phyloP scores from a whole-genome alignment of 768 basidiomycete genomes.

The Leucocoprinus sp. region DNA sequence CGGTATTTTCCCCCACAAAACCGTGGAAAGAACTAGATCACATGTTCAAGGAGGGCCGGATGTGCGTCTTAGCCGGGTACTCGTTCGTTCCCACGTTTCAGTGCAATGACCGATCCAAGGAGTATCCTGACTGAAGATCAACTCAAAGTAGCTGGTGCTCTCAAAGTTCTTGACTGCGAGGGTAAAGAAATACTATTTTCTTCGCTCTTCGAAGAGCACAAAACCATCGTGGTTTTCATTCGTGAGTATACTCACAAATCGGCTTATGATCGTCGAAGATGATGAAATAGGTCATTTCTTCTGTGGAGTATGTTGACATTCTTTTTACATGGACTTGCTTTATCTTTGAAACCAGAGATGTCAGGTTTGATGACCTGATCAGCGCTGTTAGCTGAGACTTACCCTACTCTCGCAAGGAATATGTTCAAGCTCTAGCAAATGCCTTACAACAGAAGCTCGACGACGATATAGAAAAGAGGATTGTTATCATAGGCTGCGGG shows the following conservation, averaged over 20 bases:
- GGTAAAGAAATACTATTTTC: slow-evolving; percentile 47
- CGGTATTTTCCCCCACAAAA: too few relatives aligned
- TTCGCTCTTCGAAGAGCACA: slow-evolving; percentile 37
- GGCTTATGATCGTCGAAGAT: not conserved
- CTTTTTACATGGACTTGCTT: not conserved
- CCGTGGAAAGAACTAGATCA: not conserved
- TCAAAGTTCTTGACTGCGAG: slow-evolving; percentile 34
- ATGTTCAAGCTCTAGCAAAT: slow-evolving; percentile 37
- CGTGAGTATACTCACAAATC: slow-evolving; percentile 27
- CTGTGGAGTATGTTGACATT: slow-evolving; percentile 40
- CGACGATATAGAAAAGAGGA: slow-evolving; percentile 25
- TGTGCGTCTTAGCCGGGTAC: too few relatives aligned
- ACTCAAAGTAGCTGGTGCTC: slow-evolving; percentile 28
- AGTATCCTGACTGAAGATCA: slow-evolving; percentile 25
- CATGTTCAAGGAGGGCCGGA: too few relatives aligned
- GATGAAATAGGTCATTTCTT: slow-evolving; percentile 50
- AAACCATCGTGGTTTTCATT: slow-evolving; percentile 57
- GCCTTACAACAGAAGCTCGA: slow-evolving; percentile 33
- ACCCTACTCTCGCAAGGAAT: slow-evolving; percentile 25
- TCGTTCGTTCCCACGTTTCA: too few relatives aligned
- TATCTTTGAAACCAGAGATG: slow-evolving; percentile 22
- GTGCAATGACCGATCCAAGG: slow-evolving; percentile 12
- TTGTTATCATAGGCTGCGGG: slow-evolving; percentile 56
- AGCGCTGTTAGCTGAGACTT: not conserved
- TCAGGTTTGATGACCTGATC: slow-evolving; percentile 24